Base-by-base conservation (phyloP, 257 asterid species). In the Solanum paucissectum region DNA sequence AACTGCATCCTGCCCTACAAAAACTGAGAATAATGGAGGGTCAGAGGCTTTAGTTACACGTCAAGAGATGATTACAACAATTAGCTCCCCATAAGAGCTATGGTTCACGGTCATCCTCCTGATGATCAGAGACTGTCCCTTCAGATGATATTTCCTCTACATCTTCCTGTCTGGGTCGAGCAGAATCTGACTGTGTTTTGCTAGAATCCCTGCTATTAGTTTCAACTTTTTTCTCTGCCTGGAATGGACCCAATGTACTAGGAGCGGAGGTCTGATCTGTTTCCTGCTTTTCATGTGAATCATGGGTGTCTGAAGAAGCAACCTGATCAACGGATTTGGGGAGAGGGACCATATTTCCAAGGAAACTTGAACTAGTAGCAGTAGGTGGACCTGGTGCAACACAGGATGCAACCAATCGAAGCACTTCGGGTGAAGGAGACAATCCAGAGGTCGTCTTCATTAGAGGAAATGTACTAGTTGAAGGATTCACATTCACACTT, bases 121-220 rank as follows among this genome's bases (percentile, higher is more conserved):
- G 91, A 87, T 92, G 91, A 91, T 92, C 98, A 11, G 98, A 91
- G 27, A 92, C 42, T 2, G 95, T 93, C 90, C 91, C 98, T 89
- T 95, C 94, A 7, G 98, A 96, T 42, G 98, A 94, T 60, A 87
- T 66, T 84, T 90, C 96, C 73, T 89, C 91, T 82, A 29, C 92
- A 83, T 89, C 92, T 21, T 64, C 66, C 87, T 79, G 90, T 85
- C 29, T 20, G 9, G 79, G 89, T 49, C 23, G 79, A 87, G 83
- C 83, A 87, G 84, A 87, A 83, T 89, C 93, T 10, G 94, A 93
- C 83, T 58, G 91, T 38, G 91, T 92, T 87, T 93, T 91, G 89
- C 95, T 87, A 3, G 93, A 91, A 87, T 91, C 95, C 74, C 90
- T 92, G 89, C 95, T 92, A 72, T 83, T 91, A 10, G 89, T 71